A percentile compares a stretch with the other conserved stretches of the same genome.
These are phyloP conservation scores for Neurospora sp. DNA, from an alignment of 495 filamentous ascomycete species.

Conservation along the genomic window DNA sequence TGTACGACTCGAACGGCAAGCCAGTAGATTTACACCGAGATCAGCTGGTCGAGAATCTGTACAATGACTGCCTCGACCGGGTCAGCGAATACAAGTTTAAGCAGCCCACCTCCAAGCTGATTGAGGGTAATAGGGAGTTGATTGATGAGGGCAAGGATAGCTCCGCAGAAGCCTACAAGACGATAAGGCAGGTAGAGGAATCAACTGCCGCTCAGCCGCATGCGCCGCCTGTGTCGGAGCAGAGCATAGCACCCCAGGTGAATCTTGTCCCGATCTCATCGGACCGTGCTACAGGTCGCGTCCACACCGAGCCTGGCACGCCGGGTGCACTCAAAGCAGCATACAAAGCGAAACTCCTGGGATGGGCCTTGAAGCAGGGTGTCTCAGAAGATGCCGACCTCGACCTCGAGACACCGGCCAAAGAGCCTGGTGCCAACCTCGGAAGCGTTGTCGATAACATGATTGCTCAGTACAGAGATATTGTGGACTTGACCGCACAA, in stretches of 20 bases:
- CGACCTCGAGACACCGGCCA: constrained; percentile 55
- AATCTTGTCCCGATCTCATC: constrained; percentile 49
- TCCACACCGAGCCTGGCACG: constrained; percentile 46
- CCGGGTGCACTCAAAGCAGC: constrained; percentile 53
- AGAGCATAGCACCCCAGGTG: constrained; percentile 36
- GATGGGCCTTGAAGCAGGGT: constrained; percentile 66
- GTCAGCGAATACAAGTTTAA: constrained; percentile 83
- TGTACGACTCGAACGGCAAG: constrained; percentile 82
- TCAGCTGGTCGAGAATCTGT: constrained; percentile 74
- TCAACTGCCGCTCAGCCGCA: constrained; percentile 36
- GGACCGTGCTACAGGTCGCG: constrained; percentile 49
- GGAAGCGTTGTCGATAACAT: constrained; percentile 86
- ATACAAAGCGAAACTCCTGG: constrained; percentile 62
- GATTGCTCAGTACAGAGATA: constrained; percentile 71
- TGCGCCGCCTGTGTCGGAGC: constrained; percentile 35
- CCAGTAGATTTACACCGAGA: constrained; percentile 74
- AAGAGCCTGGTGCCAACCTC: constrained; percentile 57
- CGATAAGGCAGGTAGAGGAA: constrained; percentile 63
- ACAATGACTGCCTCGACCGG: constrained; percentile 87
- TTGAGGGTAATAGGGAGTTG: constrained; percentile 76
- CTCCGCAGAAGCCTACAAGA: constrained; percentile 55
- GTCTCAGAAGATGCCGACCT: constrained; percentile 56
- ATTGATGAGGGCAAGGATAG: constrained; percentile 78
- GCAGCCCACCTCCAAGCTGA: constrained; percentile 51
- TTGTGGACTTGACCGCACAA: constrained; percentile 73